Base-by-base conservation (phyloP, 129 eudicot genomes). In the Mikania micrantha region DNA sequence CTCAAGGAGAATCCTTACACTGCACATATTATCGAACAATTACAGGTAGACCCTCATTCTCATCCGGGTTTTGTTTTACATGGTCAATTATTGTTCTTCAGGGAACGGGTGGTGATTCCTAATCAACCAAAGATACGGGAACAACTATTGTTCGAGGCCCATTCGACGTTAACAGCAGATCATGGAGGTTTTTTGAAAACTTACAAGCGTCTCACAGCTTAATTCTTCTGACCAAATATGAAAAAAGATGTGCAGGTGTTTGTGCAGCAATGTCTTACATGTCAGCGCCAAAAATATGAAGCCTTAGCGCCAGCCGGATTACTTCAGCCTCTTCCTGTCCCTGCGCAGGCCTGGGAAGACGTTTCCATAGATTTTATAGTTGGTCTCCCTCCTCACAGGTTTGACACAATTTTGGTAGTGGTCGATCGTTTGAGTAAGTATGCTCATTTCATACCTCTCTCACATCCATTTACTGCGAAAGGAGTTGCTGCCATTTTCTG, bases 391-490 rank as follows among this genome's bases (percentile, higher is more conserved):
- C 0, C 50, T 1, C 6, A 19, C 0, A 17, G 49, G 59, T 21
- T 7, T 13, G 60, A 72, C 9, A 49, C 57, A 1, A 73, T 62
- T 19, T 22, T 64, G 3, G 57, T 64, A 0, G 62, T 72, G 36
- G 36, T 61, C 5, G 77, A 60, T 35, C 11, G 38, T 16, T 15
- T 72, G 0, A 64, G 65, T 19, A 73, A 73, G 20, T 73, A 64
- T 21, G 10, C 41, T 15, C 78, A 73, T 38, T 73, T 73, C 16
- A 21, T 73, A 0, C 12, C 61, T 2, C 12, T 77, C 0, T n/a
- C 66, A 0, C 81, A 77, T 17, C 81, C 72, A 4, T 56, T 49
- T 42, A 47, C 76, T 2, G 60, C 65, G 0, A 47, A 42, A 35
- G 2, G 4, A 0, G 70, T 76, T 15, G 80, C 75, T 7, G 38